Base-by-base conservation (phyloP, 192 early-diverging fungal genomes). In the Dimargaris cristalligena region DNA sequence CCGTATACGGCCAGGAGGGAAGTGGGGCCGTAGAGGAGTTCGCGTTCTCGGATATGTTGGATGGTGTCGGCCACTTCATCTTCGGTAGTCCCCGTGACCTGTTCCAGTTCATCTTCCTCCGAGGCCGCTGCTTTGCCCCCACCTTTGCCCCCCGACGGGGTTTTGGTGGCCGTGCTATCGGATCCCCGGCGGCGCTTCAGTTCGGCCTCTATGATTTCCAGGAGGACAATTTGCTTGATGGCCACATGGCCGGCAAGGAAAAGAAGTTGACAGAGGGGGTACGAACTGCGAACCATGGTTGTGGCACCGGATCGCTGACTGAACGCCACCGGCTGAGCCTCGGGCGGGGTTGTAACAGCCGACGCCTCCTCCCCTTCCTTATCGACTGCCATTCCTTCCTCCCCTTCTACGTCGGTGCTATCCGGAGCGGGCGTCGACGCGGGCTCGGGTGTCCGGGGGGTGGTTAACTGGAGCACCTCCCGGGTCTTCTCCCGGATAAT, bases 201-300 rank as follows among this genome's bases (percentile, higher is more conserved):
- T 41, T 92, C 93, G 20, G 82, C 74, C 70, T 99, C 96, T 26
- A 97, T 82, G 2, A 81, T 76, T 74, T 99, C 96, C 48, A 99
- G 72, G 68, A 95, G 85, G 32, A 95, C 92, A 65, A 94, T 92
- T 63, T 95, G 87, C 71, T 96, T 93, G 62, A 97, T 86, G 0
- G 90, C 94, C 18, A 94, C 81, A 68, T 99, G 96, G 0, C 96
- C 94, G 30, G 93, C 84, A 30, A 96, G 72, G 59, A 97, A 97
- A 25, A 92, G 66, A 16, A 99, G 71, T 45, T 93, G 87, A 58
- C 83, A 81, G 11, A 99, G 77, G 38, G 55, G 34, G 33, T 89
- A 85, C 67, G 87, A 80, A 31, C 85, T 67, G 59, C 83, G 77
- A 11, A 66, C 65, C 41, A 62, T 56, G 48, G 60, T 71, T n/a